Evolutionary conservation across 768 basidiomycete genomes (phyloP).

Genomic region (Coprinellus aureogranulatus): DNA sequence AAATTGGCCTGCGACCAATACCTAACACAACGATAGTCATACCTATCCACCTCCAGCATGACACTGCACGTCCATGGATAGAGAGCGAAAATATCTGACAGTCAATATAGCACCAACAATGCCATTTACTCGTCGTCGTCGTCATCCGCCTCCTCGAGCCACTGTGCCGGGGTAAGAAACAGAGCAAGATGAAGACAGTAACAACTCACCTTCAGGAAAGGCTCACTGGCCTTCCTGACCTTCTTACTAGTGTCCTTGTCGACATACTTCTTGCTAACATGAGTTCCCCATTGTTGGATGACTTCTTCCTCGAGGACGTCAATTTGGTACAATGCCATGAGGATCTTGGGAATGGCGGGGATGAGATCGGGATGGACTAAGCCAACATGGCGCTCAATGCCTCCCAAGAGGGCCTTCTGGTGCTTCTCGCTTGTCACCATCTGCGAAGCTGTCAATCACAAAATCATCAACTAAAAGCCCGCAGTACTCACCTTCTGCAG

Average conservation of each 20-base stretch:
- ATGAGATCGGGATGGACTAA: constrained; percentile 70
- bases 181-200: not conserved
- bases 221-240: constrained; percentile 92
- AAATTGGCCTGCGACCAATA: too few species aligned
- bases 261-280: constrained; percentile 94
- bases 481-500: constrained; percentile 65
- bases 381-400: constrained; percentile 84
- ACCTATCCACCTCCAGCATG: too few species aligned
- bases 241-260: constrained; percentile 94
- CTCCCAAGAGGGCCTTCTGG: constrained; percentile 91
- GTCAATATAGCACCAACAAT: constrained; percentile 27
- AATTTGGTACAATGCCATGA: constrained; percentile 91
- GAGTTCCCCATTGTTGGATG: constrained; percentile 89
- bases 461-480: not conserved
- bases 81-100: not conserved
- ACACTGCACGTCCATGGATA: too few species aligned
- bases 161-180: constrained; percentile 38
- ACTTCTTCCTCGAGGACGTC: constrained; percentile 93
- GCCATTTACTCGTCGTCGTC: constrained; percentile 54
- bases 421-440: constrained; percentile 92
- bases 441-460: constrained; percentile 35
- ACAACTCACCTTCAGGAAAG: constrained; percentile 79
- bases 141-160: constrained; percentile 87
- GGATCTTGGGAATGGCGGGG: constrained; percentile 76
- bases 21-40: too few species aligned